Conservation (phyloP, 192 early-diverging fungal genomes). For the Entomortierella lignicola region DNA sequence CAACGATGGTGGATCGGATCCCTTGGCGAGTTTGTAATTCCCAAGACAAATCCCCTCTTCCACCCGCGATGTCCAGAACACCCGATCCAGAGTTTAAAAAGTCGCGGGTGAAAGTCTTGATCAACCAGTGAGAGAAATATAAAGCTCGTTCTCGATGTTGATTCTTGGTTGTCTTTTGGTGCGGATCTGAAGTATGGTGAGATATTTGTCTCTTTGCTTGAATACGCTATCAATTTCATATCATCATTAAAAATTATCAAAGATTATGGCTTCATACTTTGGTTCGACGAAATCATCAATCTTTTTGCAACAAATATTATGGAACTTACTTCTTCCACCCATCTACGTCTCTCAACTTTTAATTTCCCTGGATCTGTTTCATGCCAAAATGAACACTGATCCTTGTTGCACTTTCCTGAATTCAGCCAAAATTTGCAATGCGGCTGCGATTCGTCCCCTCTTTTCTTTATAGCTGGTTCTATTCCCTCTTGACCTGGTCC, state of each 20-base stretch:
- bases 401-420: conserved; percentile 47
- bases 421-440: conserved; percentile 55
- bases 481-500: background rate
- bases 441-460: conserved; percentile 31
- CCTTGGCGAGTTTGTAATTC: conserved; percentile 58
- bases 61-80: conserved; percentile 69
- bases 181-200: conserved; percentile 58
- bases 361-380: conserved; percentile 33
- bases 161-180: conserved; percentile 57
- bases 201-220: conserved; percentile 51
- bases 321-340: conserved; percentile 39
- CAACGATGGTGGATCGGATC: conserved; percentile 60
- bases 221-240: conserved; percentile 33
- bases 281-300: too few species aligned
- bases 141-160: conserved; percentile 62
- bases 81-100: conserved; percentile 46
- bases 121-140: conserved; percentile 67
- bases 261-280: background rate
- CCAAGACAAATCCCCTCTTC: conserved; percentile 63
- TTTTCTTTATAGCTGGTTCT: background rate
- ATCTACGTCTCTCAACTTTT: conserved; percentile 32
- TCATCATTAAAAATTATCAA: background rate
- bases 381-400: conserved; percentile 42
- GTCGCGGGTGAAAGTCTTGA: conserved; percentile 51
- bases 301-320: background rate